Conservation (phyloP, 2,329 filamentous ascomycete genomes). For the Dryadomyces quercus-mongolicae region DNA sequence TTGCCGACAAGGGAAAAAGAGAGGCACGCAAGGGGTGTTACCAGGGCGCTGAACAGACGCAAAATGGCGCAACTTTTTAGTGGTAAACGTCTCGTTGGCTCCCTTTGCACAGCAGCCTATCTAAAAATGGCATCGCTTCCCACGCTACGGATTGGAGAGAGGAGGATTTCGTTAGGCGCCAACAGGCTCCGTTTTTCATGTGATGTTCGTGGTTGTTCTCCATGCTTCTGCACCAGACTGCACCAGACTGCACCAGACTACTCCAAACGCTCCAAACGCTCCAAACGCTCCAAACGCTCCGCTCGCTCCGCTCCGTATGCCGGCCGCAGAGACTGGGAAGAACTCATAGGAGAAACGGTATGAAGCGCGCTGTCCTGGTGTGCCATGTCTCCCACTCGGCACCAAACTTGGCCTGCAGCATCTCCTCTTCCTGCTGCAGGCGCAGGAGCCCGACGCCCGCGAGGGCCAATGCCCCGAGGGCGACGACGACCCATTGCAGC, state of each 20-base stretch:
- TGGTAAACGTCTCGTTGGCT: no score
- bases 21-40: background rate
- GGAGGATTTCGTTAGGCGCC: background rate
- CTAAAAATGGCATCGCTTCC: background rate
- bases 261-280: no score
- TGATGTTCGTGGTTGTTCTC: no score
- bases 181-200: no score
- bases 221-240: no score
- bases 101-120: background rate
- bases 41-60: no score
- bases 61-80: background rate
- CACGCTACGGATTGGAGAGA: background rate
- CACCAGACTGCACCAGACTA: no score
- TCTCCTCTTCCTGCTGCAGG: constrained; percentile 1
- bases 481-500: background rate
- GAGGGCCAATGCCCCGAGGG: background rate
- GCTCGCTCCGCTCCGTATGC: no score
- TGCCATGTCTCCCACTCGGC: constrained; percentile 3
- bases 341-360: background rate
- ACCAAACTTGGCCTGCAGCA: constrained; percentile 1
- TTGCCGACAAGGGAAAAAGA: background rate
- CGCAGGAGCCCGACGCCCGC: background rate
- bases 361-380: background rate
- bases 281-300: no score
- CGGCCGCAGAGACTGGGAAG: no score